A percentile compares a stretch with the other conserved stretches of the same genome.
phyloP scores from a whole-genome alignment of 2,329 filamentous ascomycete genomes.

The Beauveria australis region DNA sequence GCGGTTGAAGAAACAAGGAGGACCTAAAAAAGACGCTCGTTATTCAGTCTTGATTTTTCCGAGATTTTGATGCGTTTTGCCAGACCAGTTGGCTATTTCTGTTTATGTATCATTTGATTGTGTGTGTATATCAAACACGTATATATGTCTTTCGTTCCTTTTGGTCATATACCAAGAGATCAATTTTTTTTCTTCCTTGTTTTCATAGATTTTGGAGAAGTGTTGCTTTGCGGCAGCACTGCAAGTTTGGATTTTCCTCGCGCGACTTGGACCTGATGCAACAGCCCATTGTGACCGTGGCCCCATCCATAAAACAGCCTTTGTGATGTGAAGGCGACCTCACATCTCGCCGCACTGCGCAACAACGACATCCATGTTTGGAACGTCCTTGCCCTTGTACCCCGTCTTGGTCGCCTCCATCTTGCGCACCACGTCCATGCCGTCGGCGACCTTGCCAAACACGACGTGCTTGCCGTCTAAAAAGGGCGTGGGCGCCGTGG shows the following conservation, averaged over 20 bases:
- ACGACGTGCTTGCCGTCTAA: conserved; percentile 92
- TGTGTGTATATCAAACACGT: neutral
- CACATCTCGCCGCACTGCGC: conserved; percentile 92
- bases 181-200: neutral
- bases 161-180: neutral
- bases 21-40: neutral
- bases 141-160: conserved; percentile 9
- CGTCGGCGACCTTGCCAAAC: conserved; percentile 82
- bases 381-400: conserved; percentile 64
- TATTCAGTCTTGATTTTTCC: neutral
- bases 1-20: neutral
- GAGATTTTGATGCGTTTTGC: neutral
- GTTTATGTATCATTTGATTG: neutral
- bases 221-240: neutral
- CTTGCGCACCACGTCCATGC: conserved; percentile 85
- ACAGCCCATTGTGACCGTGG: neutral
- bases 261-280: no score
- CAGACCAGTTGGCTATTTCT: conserved; percentile 1
- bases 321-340: neutral
- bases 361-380: conserved; percentile 76
- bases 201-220: neutral
- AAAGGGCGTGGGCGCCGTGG: conserved; percentile 77
- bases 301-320: neutral
- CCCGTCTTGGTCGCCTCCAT: conserved; percentile 86
- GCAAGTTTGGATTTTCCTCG: neutral